Evolutionary conservation across 2,329 filamentous ascomycete species (phyloP).

Genomic region (Dendryphion nanum): DNA sequence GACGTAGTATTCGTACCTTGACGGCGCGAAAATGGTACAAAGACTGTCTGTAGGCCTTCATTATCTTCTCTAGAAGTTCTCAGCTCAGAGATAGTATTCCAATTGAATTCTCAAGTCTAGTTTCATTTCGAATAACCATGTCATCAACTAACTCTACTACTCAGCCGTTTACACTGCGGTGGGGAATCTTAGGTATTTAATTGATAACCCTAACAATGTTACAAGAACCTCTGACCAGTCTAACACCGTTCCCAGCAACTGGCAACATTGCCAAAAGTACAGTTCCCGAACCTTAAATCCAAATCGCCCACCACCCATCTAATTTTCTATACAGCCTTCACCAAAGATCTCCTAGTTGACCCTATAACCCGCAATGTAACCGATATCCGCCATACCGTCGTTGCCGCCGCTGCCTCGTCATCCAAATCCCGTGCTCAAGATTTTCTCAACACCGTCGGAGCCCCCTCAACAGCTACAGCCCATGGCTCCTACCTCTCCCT

Average conservation of each 20-base stretch:
- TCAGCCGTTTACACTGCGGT: constrained; percentile 11
- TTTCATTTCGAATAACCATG: too few species aligned
- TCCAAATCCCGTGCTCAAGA: constrained; percentile 63
- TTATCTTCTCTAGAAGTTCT: too few species aligned
- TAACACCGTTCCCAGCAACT: constrained; percentile 14
- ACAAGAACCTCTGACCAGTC: neutral
- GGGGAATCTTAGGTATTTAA: constrained; percentile 18
- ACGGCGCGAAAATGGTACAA: too few species aligned
- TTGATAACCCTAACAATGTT: neutral
- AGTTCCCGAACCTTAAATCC: neutral
- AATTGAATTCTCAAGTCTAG: too few species aligned
- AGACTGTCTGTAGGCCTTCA: too few species aligned
- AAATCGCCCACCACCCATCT: constrained; percentile 53
- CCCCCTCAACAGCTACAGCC: constrained; percentile 63
- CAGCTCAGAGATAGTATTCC: too few species aligned
- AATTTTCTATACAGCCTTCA: constrained; percentile 20
- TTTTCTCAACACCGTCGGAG: constrained; percentile 64
- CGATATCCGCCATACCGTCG: constrained; percentile 67
- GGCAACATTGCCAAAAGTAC: constrained; percentile 18
- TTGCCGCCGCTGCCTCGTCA: constrained; percentile 72
- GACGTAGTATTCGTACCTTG: too few species aligned
- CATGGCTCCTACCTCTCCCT: constrained; percentile 78
- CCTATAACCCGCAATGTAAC: constrained; percentile 63
- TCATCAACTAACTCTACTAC: too few species aligned
- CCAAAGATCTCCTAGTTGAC: constrained; percentile 71